Percentiles rank a stretch among this genome's conserved stretches.
Conservation (phyloP, 352 stramenopile genomes). For the Globisporangium canariense region DNA sequence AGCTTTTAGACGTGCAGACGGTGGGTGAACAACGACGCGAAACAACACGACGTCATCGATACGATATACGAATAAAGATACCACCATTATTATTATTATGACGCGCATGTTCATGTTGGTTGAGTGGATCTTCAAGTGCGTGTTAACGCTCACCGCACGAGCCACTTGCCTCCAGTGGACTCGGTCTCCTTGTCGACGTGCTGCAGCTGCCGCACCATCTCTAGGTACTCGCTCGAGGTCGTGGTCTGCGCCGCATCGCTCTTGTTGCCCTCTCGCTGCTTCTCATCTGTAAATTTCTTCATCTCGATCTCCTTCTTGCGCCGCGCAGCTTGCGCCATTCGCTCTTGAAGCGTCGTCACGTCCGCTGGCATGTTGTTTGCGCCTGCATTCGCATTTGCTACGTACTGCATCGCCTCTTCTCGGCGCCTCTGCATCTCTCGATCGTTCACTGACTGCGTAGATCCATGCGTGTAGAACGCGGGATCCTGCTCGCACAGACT, state of each 20-base stretch:
- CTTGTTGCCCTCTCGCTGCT: constrained; percentile 10
- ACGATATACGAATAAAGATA: neutral
- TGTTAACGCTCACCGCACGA: constrained; percentile 42
- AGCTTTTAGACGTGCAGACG: constrained; percentile 9
- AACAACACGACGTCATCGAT: neutral
- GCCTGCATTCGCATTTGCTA: constrained; percentile 11
- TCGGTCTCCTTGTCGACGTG: constrained; percentile 51
- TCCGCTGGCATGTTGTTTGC: constrained; percentile 7
- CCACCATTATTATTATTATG: constrained; percentile 8
- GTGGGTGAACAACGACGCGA: neutral
- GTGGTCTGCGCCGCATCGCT: constrained; percentile 5
- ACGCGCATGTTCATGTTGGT: neutral
- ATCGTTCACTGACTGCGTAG: constrained; percentile 12
- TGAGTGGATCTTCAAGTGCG: too few species aligned
- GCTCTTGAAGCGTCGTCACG: constrained; percentile 40
- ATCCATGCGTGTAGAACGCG: constrained; percentile 9
- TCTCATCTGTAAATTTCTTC: constrained; percentile 20
- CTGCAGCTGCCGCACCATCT: constrained; percentile 63
- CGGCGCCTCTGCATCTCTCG: constrained; percentile 36
- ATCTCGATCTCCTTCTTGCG: constrained; percentile 44
- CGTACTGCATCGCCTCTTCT: constrained; percentile 32
- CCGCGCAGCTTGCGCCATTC: constrained; percentile 61
- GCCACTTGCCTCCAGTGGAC: constrained; percentile 55
- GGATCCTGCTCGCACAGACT: constrained; percentile 47
- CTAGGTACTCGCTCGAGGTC: constrained; percentile 52